phyloP scores from a whole-genome alignment of 495 filamentous ascomycete genomes.

The Neurospora sp. region DNA sequence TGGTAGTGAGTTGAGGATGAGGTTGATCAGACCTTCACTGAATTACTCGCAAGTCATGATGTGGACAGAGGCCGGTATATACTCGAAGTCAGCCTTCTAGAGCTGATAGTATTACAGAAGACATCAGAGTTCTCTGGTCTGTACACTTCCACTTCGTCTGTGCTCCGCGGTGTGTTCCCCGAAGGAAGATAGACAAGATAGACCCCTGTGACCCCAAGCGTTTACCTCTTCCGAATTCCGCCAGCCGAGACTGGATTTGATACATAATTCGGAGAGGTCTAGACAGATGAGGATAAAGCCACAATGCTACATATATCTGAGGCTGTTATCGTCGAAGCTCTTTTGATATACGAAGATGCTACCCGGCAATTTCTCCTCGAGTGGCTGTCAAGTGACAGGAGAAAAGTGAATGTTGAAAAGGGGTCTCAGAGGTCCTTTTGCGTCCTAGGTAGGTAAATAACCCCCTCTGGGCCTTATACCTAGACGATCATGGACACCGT shows the following conservation, averaged over 20 bases:
- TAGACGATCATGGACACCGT: neutral
- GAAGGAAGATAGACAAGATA: neutral
- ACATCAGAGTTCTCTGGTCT: neutral
- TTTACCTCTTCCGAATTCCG: neutral
- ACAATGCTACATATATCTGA: neutral
- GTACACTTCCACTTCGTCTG: neutral
- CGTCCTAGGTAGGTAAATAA: neutral
- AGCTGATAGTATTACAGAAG: neutral
- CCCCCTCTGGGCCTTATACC: neutral
- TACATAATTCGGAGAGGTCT: neutral
- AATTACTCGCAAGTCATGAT: too few relatives aligned
- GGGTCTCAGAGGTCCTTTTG: neutral
- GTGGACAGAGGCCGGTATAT: too few relatives aligned
- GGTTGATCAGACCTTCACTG: too few relatives aligned
- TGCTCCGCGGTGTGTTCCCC: neutral
- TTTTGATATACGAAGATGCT: neutral
- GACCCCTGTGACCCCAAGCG: neutral
- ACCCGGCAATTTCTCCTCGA: neutral
- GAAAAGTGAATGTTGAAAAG: neutral
- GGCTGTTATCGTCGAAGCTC: neutral
- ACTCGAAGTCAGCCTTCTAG: too few relatives aligned
- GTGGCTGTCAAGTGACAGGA: neutral
- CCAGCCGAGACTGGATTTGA: neutral
- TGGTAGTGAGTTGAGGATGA: too few relatives aligned
- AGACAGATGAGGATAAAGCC: neutral